phyloP scores from a whole-genome alignment of 768 basidiomycete species.

The Lactarius sp. region DNA sequence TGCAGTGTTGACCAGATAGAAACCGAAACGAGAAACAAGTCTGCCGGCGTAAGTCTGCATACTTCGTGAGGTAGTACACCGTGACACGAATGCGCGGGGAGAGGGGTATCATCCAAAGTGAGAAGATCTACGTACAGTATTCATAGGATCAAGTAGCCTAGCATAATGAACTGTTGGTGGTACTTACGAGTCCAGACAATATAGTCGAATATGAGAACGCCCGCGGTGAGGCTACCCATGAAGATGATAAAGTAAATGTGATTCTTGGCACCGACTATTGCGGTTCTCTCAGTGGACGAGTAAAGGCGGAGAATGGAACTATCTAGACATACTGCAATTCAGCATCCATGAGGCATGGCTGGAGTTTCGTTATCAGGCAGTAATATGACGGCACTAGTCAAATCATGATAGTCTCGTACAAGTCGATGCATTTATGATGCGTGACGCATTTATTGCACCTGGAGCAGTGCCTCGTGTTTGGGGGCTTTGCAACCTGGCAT shows the following conservation, averaged over 20 bases:
- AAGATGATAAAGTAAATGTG: slow-evolving; percentile 1
- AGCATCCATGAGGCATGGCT: neutral
- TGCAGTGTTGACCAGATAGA: slow-evolving; percentile 5
- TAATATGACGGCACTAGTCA: neutral
- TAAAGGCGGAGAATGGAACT: neutral
- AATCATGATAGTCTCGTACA: slow-evolving; percentile 2
- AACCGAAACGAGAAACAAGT: slow-evolving; percentile 5
- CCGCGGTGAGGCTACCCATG: neutral
- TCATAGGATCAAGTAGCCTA: neutral
- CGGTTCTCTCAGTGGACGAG: neutral
- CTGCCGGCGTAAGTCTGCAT: slow-evolving; percentile 1
- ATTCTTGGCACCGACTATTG: slow-evolving; percentile 11
- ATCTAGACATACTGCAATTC: slow-evolving; percentile 12
- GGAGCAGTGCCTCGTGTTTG: neutral
- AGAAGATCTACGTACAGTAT: neutral
- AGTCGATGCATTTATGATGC: neutral
- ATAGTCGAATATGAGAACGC: slow-evolving; percentile 1
- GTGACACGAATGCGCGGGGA: neutral
- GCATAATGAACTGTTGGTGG: neutral
- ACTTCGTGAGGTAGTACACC: neutral
- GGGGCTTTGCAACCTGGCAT: neutral
- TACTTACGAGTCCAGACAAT: slow-evolving; percentile 11
- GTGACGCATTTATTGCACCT: slow-evolving; percentile 14
- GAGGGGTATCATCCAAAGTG: neutral
- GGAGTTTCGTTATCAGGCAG: neutral